Evolutionary conservation across 257 asterid genomes (phyloP), one percentile per base, ranked within the genome.

Genomic region (Ilex aquifolium): DNA sequence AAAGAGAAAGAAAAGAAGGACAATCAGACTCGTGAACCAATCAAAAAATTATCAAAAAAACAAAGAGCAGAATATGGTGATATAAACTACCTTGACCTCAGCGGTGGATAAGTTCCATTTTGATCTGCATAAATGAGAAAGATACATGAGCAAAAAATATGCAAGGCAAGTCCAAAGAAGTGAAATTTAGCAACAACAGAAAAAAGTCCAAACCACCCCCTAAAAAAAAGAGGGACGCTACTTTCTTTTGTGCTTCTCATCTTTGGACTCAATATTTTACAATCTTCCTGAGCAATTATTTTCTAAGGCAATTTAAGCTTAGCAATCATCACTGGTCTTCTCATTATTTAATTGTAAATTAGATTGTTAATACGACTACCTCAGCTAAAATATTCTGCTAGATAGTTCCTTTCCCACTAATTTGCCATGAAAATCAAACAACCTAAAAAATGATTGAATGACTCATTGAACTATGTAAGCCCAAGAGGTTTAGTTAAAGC

Each of bases 91-190:
- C 96, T 82, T 67, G 86, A 72, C 72, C 67, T 72, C 46, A 84
- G 66, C 50, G 85, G 93, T 0, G 95, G 98, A 81, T 76, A 91
- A 39, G 83, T 81, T 69, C 90, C 96, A 78, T 80, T 91, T 72
- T 71, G 81, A 82, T 91, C 98, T 91, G 95, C 81, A 84, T 15
- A 32, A 73, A 62, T 44, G 39, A 59, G 55, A 32, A 57, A 49
- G 3, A 52, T 52, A 52, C 15, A 21, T 52, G 2, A 52, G 5
- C 40, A 36, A 36, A 36, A 36, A 36, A 3, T 36, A 3, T 36
- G 40, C 40, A 36, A 36, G 40, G 40, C n/a, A 36, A 36, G 40
- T 36, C 40, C 40, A 36, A 36, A 36, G 40, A 3, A 36, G 40
- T 36, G 40, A 3, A 3, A 36, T 36, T 36, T 36, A 3, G 5